phyloP scores from a whole-genome alignment of 2,329 filamentous ascomycete species.

The Sphaerulina musiva region DNA sequence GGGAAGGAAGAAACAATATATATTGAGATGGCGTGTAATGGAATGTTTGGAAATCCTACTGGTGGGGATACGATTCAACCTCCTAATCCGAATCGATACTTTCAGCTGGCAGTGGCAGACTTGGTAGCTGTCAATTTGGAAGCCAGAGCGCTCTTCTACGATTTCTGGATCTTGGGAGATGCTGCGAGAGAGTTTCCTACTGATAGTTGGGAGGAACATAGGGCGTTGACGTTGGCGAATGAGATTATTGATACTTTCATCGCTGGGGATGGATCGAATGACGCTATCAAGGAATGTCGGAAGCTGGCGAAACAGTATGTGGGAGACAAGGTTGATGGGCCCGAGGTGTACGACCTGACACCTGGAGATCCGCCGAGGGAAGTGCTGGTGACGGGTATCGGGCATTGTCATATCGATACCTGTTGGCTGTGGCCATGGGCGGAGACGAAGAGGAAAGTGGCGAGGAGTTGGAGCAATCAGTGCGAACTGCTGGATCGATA shows the following conservation, averaged over 20 bases:
- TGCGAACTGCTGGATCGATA: conserved; percentile 93
- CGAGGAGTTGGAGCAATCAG: conserved; percentile 92
- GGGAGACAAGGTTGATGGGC: conserved; percentile 71
- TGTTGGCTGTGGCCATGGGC: conserved; percentile 99
- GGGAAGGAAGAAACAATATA: conserved; percentile 85
- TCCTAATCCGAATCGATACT: conserved; percentile 77
- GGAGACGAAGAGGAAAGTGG: conserved; percentile 94
- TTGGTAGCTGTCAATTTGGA: conserved; percentile 85
- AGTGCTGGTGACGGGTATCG: conserved; percentile 78
- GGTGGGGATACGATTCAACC: conserved; percentile 83
- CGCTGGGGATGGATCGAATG: conserved; percentile 62
- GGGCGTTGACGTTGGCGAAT: conserved; percentile 76
- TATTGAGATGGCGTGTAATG: conserved; percentile 97
- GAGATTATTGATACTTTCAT: conserved; percentile 87
- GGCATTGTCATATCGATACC: conserved; percentile 95
- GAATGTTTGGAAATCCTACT: conserved; percentile 91
- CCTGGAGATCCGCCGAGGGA: conserved; percentile 48
- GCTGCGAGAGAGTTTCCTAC: conserved; percentile 84
- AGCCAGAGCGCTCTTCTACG: conserved; percentile 75
- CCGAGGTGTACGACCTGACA: conserved; percentile 65
- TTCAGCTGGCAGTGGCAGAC: conserved; percentile 66
- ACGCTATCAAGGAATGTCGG: conserved; percentile 71
- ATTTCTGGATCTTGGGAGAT: conserved; percentile 93
- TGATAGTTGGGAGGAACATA: conserved; percentile 82
- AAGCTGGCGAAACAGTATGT: conserved; percentile 79